phyloP scores from a whole-genome alignment of 2,329 filamentous ascomycete genomes.

The Colletotrichum cereale region DNA sequence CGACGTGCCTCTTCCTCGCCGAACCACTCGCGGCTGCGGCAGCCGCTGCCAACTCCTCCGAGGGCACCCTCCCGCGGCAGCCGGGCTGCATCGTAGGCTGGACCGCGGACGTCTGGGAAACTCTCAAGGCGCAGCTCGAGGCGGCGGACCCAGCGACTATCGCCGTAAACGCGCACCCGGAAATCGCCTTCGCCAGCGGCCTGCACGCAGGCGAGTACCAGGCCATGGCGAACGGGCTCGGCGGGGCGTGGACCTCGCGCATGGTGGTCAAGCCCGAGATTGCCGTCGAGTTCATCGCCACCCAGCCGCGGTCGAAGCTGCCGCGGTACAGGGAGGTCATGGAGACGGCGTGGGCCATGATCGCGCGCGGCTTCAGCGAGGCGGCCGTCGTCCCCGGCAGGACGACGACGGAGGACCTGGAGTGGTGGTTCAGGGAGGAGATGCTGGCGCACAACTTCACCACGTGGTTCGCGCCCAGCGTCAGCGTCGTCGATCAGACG shows the following conservation, averaged over 20 bases:
- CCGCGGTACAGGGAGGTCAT: slow-evolving; percentile 59
- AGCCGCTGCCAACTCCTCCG: slow-evolving; percentile 31
- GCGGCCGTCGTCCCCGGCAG: slow-evolving; percentile 55
- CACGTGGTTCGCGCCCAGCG: slow-evolving; percentile 64
- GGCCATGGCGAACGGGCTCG: slow-evolving; percentile 51
- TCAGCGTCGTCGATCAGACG: slow-evolving; percentile 54
- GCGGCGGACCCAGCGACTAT: slow-evolving; percentile 52
- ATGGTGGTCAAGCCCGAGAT: slow-evolving; percentile 60
- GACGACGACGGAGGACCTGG: slow-evolving; percentile 60
- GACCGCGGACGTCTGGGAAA: slow-evolving; percentile 53
- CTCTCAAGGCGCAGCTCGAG: slow-evolving; percentile 54
- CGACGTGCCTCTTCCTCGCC: slow-evolving; percentile 63
- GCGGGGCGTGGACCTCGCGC: slow-evolving; percentile 52
- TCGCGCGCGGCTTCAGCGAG: slow-evolving; percentile 59
- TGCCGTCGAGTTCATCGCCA: slow-evolving; percentile 59
- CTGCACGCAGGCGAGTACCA: slow-evolving; percentile 62
- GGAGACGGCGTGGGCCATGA: slow-evolving; percentile 65
- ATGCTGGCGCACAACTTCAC: slow-evolving; percentile 63
- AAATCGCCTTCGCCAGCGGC: slow-evolving; percentile 61
- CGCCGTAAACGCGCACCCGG: slow-evolving; percentile 58
- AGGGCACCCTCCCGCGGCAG: slow-evolving; percentile 53
- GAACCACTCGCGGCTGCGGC: slow-evolving; percentile 44
- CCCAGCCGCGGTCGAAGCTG: slow-evolving; percentile 55
- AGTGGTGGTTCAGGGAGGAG: slow-evolving; percentile 65
- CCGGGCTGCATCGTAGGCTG: slow-evolving; percentile 41